phyloP scores from a whole-genome alignment of 768 basidiomycete genomes.

The Serpula lacrymans region DNA sequence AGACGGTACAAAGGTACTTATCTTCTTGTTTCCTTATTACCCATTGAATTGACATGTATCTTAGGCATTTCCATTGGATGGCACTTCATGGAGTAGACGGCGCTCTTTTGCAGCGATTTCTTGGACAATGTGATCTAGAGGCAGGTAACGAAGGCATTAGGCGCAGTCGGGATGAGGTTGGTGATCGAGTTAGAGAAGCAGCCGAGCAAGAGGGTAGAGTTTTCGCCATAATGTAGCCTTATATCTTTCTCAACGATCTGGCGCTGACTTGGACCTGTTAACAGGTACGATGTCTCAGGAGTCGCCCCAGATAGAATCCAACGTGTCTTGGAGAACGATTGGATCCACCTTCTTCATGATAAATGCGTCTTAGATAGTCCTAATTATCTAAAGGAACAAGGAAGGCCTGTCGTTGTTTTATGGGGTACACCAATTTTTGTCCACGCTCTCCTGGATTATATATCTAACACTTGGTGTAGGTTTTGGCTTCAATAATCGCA shows the following conservation, averaged over 20 bases:
- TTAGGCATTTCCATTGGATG: constrained; percentile 81
- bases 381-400: constrained; percentile 68
- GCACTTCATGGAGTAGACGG: constrained; percentile 77
- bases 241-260: constrained; percentile 4
- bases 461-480: constrained; percentile 34
- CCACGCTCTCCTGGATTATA: constrained; percentile 2
- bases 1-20: constrained; percentile 61
- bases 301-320: constrained; percentile 71
- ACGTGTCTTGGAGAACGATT: constrained; percentile 65
- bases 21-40: constrained; percentile 1
- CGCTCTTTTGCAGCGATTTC: constrained; percentile 78
- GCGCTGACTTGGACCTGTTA: not conserved
- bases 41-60: constrained; percentile 1
- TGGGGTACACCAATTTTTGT: constrained; percentile 55
- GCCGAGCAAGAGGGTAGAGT: constrained; percentile 80
- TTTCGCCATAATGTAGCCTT: constrained; percentile 72
- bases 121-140: constrained; percentile 58
- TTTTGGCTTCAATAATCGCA: constrained; percentile 61
- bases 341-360: constrained; percentile 63
- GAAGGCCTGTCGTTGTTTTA: constrained; percentile 65
- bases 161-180: constrained; percentile 68
- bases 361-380: constrained; percentile 66
- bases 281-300: constrained; percentile 82
- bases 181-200: constrained; percentile 67
- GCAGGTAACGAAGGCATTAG: constrained; percentile 54